Evolutionary conservation across 495 filamentous ascomycete species (phyloP), one percentile per base, ranked within the genome.

Genomic region (Xylaria scruposa): DNA sequence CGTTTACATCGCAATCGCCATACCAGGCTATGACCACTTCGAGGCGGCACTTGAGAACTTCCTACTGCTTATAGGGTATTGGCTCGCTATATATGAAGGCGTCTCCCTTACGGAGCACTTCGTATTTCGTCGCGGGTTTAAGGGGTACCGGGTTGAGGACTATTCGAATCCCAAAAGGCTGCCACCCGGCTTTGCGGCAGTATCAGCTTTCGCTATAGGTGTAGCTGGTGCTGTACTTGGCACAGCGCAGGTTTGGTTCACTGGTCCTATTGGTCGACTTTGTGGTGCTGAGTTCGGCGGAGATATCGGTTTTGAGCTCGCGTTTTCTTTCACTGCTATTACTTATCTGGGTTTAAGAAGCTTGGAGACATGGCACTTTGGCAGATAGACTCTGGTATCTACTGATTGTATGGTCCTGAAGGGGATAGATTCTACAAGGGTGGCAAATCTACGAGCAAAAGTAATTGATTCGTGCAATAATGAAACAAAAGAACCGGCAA

Each of bases 51-150:
- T 96, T 42, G 87, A 91, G 74, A 93, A 93, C 78, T 94, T 97
- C 81, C 91, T 96, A 88, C 82, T 92, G 74, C 79, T 93, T 71
- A 93, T 93, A 70, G 90, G 89, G 31, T 95, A 96, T 83, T 97
- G 93, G 93, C 85, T 95, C 5, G 89, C 92, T 47, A 94, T 96
- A 74, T 97, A 95, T 83, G 87, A 90, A 70, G 91, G 88, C 66
- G 88, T 97, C 74, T 82, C 89, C 4, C 77, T 94, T 36, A 81
- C 86, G 9, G 93, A 97, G 71, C 93, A 97, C 83, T 91, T 94
- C 78, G 67, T 94, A 79, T 95, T 92, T 86, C 89, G 88, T 76
- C 87, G 89, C 46, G 89, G 89, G 3, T 73, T 91, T 78, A 31
- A 61, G 3, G 89, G 87, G n/a, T 95, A 95, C 80, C 68, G 75